These are phyloP conservation scores for Fraxinus quadrangulata DNA, from an alignment of 257 asterid species.

Conservation along the genomic window DNA sequence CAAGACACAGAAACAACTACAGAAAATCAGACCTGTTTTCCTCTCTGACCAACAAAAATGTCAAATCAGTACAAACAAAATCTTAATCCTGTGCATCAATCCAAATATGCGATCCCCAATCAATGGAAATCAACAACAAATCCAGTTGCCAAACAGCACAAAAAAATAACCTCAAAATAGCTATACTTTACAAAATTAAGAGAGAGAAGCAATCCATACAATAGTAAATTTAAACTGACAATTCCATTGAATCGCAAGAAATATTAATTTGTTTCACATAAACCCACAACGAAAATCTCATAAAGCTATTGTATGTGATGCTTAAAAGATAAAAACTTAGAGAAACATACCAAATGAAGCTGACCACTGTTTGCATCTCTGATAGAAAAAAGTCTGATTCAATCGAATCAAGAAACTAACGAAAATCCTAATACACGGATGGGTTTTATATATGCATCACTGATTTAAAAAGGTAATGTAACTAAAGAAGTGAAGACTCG, in stretches of 20 bases:
- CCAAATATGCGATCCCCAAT: slow-evolving; percentile 1
- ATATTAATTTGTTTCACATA: too few species aligned
- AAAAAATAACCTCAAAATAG: slow-evolving; percentile 18
- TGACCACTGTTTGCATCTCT: slow-evolving; percentile 46
- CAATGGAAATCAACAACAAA: slow-evolving; percentile 21
- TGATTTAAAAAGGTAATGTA: too few species aligned
- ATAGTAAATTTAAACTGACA: slow-evolving; percentile 1
- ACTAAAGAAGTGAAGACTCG: slow-evolving; percentile 18
- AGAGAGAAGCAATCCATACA: slow-evolving; percentile 21
- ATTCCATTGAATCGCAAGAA: slow-evolving; percentile 10
- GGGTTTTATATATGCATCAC: too few species aligned
- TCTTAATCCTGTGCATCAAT: neutral
- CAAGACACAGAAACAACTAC: too few species aligned
- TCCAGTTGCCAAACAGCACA: slow-evolving; percentile 18
- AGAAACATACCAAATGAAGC: slow-evolving; percentile 54
- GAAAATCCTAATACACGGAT: too few species aligned
- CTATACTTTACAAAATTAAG: slow-evolving; percentile 22
- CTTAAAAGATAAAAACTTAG: slow-evolving; percentile 14
- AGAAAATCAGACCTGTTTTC: neutral
- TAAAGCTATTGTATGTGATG: slow-evolving; percentile 4
- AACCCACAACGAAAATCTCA: slow-evolving; percentile 19
- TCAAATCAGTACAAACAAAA: slow-evolving; percentile 3
- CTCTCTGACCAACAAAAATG: neutral
- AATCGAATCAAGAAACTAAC: slow-evolving; percentile 16
- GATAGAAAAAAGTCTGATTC: slow-evolving; percentile 24